Base-by-base conservation (phyloP, 495 filamentous ascomycete species). In the Patellaria atrata region DNA sequence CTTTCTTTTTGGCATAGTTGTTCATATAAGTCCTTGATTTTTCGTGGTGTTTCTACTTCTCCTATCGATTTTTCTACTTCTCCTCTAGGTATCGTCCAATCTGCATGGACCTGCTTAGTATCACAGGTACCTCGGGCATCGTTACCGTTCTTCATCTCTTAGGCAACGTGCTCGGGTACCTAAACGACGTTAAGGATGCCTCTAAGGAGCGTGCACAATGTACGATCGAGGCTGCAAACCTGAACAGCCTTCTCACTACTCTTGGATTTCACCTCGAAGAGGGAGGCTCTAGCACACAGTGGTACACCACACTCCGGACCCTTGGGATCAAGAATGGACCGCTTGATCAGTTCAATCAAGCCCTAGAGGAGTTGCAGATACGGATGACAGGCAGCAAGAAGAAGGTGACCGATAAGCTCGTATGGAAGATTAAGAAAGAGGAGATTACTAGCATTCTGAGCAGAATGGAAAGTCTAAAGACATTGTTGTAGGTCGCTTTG, bases 401-500 rank as follows among this genome's bases (percentile, higher is more conserved):
- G 24, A 51, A 40, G 37, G 25, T 42, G 5, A 19, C 28, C 12
- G 33, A 48, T 12, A 15, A 12, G 8, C 30, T 58, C 1, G 12
- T 47, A 24, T 56, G 48, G 54, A 51, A 47, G 28, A 47, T 51
- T 22, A 43, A 33, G 15, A 48, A 50, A 28, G 44, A 51, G 12
- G 55, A 58, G 25, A 30, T 52, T 21, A 19, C 19, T 3, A 20
- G 35, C 12, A 40, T 52, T n/a, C 29, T 56, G 17, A 12, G 22
- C 5, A 41, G 43, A 30, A 52, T 58, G 27, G 55, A 58, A 36
- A 34, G 55, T 12, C 21, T 53, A 22, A 58, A 58, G 22, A 44
- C 25, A 1, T 22, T 41, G 11, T 28, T 56, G 12, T 14, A 24
- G 14, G 24, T 54, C n/a, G 45, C 43, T 3, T 33, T 58, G 18